Evolutionary conservation across 805 yeast genomes (phyloP).

Genomic region (Wickerhamiella alocasiicola): DNA sequence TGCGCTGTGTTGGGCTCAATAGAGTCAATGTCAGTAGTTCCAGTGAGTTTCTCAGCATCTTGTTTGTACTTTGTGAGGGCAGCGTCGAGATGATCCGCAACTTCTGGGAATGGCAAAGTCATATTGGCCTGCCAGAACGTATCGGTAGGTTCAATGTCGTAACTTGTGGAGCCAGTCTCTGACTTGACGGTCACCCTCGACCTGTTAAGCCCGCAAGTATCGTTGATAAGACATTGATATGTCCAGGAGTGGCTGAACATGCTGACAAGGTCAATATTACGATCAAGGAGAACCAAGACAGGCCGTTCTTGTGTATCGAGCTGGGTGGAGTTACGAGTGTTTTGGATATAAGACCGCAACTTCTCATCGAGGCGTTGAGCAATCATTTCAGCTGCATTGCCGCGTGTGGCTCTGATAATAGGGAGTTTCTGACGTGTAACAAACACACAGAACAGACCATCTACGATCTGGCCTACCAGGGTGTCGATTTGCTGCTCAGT

Average conservation of each 20-base stretch:
- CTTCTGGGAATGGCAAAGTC: slow-evolving; percentile 90
- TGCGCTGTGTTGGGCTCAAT: slow-evolving; percentile 45
- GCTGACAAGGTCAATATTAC: slow-evolving; percentile 80
- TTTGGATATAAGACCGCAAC: slow-evolving; percentile 74
- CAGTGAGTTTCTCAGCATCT: slow-evolving; percentile 79
- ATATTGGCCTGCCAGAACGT: slow-evolving; percentile 83
- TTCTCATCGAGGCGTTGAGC: slow-evolving; percentile 77
- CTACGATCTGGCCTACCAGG: slow-evolving; percentile 58
- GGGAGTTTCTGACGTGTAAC: slow-evolving; percentile 75
- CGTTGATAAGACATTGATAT: slow-evolving; percentile 91
- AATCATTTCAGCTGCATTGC: slow-evolving; percentile 91
- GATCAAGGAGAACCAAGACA: slow-evolving; percentile 71
- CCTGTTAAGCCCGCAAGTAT: slow-evolving; percentile 69
- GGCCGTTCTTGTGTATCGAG: slow-evolving; percentile 38
- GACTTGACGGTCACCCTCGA: slow-evolving; percentile 57
- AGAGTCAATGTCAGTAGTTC: slow-evolving; percentile 49
- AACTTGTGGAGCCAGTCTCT: slow-evolving; percentile 32
- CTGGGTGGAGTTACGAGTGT: slow-evolving; percentile 34
- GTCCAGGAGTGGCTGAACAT: slow-evolving; percentile 98
- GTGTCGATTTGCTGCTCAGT: slow-evolving; percentile 61
- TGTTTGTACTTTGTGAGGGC: slow-evolving; percentile 71
- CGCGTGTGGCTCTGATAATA: slow-evolving; percentile 76
- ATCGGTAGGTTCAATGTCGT: slow-evolving; percentile 87
- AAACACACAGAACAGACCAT: slow-evolving; percentile 67
- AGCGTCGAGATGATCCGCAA: slow-evolving; percentile 89